phyloP scores from a whole-genome alignment of 2,329 filamentous ascomycete species.

The Intubia oerlemansii region DNA sequence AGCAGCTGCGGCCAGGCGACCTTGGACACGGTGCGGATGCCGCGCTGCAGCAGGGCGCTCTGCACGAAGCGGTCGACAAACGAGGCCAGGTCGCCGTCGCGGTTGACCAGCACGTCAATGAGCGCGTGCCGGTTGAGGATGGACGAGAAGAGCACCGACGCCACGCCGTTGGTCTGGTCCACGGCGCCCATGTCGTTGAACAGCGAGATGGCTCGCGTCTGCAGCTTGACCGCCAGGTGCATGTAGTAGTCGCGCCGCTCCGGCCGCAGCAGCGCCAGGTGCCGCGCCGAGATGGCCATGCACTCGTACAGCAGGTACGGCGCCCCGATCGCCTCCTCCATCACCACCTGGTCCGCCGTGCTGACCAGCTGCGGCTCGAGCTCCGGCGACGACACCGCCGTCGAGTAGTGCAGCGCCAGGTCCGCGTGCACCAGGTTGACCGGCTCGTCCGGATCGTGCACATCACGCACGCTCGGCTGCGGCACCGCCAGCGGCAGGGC shows the following conservation, averaged over 20 bases:
- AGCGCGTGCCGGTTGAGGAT: constrained; percentile 24
- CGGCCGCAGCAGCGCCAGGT: constrained; percentile 13
- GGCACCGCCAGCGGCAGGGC: too few species aligned
- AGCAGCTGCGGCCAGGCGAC: constrained; percentile 15
- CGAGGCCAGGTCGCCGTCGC: constrained; percentile 17
- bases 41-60: constrained; percentile 21
- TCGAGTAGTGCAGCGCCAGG: constrained; percentile 10
- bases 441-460: too few species aligned
- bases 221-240: constrained; percentile 20
- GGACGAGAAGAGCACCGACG: constrained; percentile 23
- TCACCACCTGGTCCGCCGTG: constrained; percentile 6
- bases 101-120: constrained; percentile 20
- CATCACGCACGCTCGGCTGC: too few species aligned
- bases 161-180: constrained; percentile 7
- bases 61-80: constrained; percentile 20
- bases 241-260: constrained; percentile 11
- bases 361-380: constrained; percentile 5
- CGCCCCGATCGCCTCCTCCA: constrained; percentile 9
- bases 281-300: constrained; percentile 17
- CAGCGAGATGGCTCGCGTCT: constrained; percentile 20
- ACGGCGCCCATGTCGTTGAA: constrained; percentile 14
- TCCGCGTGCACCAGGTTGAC: constrained; percentile 12
- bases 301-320: constrained; percentile 18
- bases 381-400: constrained; percentile 5
- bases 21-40: constrained; percentile 17